Base-by-base conservation (phyloP, 805 yeast species). In the Candida ponderosae region DNA sequence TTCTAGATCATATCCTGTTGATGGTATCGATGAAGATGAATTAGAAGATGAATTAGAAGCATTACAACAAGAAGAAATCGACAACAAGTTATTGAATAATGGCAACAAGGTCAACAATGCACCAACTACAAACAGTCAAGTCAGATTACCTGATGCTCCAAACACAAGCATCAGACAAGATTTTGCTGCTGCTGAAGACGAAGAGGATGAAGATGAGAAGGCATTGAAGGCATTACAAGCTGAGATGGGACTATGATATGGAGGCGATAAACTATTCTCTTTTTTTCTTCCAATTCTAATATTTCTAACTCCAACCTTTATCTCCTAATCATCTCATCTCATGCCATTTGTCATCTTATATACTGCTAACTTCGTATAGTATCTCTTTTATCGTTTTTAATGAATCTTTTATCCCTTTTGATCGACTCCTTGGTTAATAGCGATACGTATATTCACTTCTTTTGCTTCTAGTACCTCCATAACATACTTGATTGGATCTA, bases 41-140 rank as follows among this genome's bases (percentile, higher is more conserved):
- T 76, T 90, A 56, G 93, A 89, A 51, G 96, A 89, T 48, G 98
- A 93, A 62, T 74, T 93, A 58, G 95, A 86, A 40, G 83, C 79
- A 39, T 68, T 88, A 51, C 87, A 88, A 60, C 88, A 83, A 59
- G 96, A 87, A 62, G 83, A 79, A 40, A 68, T 76, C 39, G 83
- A 81, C 43, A 72, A 66, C 35, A 71, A 69, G 55, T 62, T 77
- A 66, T 65, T 70, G 42, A 64, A 63, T 39, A 73, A 70, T 5
- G 70, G 69, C 2, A 35, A 41, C 10, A 46, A 46, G 19, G 31
- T 40, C n/a, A 18, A 5, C 10, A 18, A n/a, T 18, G 14, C 28
- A 24, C 23, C 35, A 14, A 33, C 18, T 18, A 32, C 20, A 19
- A 36, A 33, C 9, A 11, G 15, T 10, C 52, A 54, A 11, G 61